Evolutionary conservation across 768 basidiomycete species (phyloP).

Genomic region (Mycena alexandri): DNA sequence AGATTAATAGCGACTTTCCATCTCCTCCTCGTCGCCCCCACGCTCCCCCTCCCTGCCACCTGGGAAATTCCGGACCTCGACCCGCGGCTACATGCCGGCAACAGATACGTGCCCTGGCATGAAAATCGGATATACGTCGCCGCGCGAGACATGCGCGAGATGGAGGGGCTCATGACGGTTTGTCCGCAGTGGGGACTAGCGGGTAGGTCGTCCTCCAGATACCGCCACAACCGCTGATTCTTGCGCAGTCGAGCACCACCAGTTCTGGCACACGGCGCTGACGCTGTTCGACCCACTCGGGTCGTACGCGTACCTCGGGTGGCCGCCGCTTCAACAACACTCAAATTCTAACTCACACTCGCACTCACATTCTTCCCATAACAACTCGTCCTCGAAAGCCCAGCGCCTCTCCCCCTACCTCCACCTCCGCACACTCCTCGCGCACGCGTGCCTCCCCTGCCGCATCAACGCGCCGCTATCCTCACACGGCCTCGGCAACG

Average conservation of each 20-base stretch:
- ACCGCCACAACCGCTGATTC: too few relatives aligned
- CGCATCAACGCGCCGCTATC: slow-evolving; percentile 72
- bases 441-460: slow-evolving; percentile 73
- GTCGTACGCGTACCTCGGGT: too few relatives aligned
- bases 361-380: too few relatives aligned
- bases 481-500: slow-evolving; percentile 62
- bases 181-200: slow-evolving; percentile 21
- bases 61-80: slow-evolving; percentile 8
- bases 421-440: slow-evolving; percentile 72
- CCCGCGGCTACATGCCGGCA: neutral
- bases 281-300: too few relatives aligned
- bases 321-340: too few relatives aligned
- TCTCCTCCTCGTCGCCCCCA: neutral
- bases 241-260: too few relatives aligned
- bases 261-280: too few relatives aligned
- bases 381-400: too few relatives aligned
- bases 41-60: slow-evolving; percentile 3
- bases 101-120: neutral
- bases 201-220: neutral
- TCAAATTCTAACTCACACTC: too few relatives aligned
- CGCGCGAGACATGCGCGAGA: slow-evolving; percentile 12
- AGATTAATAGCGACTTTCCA: slow-evolving; percentile 26
- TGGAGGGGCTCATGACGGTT: slow-evolving; percentile 15
- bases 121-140: slow-evolving; percentile 14
- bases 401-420: slow-evolving; percentile 55